Conservation (phyloP, 164 flowering plant genomes). For the Amborella trichopoda region DNA sequence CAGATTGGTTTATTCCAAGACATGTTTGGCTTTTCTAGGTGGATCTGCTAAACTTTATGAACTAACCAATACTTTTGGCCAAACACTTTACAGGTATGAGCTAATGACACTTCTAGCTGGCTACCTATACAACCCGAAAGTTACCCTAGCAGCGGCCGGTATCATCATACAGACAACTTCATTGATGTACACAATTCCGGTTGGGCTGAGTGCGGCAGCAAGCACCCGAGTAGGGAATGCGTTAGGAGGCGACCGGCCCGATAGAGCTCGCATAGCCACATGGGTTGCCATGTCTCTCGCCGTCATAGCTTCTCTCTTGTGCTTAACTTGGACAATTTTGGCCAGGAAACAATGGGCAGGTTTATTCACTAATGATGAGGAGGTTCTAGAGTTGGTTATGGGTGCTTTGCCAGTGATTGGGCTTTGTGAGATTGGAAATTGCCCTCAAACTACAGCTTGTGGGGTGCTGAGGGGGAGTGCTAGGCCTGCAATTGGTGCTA, state of each 20-base stretch:
- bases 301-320: slow-evolving; percentile 26
- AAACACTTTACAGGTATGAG: too few species aligned
- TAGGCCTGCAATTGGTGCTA: slow-evolving; percentile 57
- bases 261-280: slow-evolving; percentile 47
- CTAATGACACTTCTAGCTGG: slow-evolving; percentile 80
- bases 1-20: too few species aligned
- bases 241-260: slow-evolving; percentile 69
- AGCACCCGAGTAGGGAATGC: slow-evolving; percentile 79
- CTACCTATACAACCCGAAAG: slow-evolving; percentile 45
- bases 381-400: slow-evolving; percentile 44
- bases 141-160: slow-evolving; percentile 60
- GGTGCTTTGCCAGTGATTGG: slow-evolving; percentile 70
- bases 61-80: too few species aligned
- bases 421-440: slow-evolving; percentile 78
- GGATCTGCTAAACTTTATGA: too few species aligned
- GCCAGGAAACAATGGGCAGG: slow-evolving; percentile 59
- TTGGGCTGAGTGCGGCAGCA: slow-evolving; percentile 52
- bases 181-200: slow-evolving; percentile 75
- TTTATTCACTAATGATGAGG: slow-evolving; percentile 56
- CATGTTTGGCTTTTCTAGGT: too few species aligned
- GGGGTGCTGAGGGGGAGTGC: slow-evolving; percentile 86
- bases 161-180: slow-evolving; percentile 93
- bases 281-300: slow-evolving; percentile 35
- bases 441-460: slow-evolving; percentile 90
- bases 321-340: slow-evolving; percentile 44